A percentile compares a stretch with the other conserved stretches of the same genome.
Evolutionary conservation across 495 filamentous ascomycete species (phyloP).

Genomic region (Gamarada debralockiae): DNA sequence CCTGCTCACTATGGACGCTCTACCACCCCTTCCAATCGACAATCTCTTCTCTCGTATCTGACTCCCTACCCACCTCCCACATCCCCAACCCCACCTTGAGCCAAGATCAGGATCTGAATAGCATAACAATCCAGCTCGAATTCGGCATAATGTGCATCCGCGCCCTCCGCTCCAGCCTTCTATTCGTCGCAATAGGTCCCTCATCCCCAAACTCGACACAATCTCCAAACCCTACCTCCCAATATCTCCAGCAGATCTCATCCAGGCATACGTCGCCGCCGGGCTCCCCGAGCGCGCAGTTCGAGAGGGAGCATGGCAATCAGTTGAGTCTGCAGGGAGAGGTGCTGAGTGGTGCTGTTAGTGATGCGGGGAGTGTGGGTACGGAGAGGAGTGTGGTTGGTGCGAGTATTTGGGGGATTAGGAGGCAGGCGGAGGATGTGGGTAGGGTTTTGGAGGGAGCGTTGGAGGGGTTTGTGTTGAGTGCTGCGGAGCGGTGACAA

Average conservation of each 20-base stretch:
- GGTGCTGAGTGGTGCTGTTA: conserved; percentile 11
- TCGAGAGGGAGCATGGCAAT: neutral
- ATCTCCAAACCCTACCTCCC: neutral
- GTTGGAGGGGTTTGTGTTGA: conserved; percentile 22
- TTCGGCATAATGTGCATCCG: conserved; percentile 44
- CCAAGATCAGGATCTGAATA: conserved; percentile 18
- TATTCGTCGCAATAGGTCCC: conserved; percentile 52
- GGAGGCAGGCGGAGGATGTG: conserved; percentile 24
- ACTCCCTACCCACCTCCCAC: neutral
- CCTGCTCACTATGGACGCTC: conserved; percentile 23
- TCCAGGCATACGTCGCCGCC: conserved; percentile 10
- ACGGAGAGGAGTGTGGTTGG: conserved; percentile 3
- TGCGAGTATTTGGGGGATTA: conserved; percentile 16
- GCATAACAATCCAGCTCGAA: conserved; percentile 44
- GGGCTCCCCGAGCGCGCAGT: conserved; percentile 10
- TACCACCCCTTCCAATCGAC: conserved; percentile 18
- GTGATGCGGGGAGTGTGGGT: conserved; percentile 20
- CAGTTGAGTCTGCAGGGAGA: neutral
- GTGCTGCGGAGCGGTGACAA: conserved; percentile 3
- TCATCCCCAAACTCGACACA: neutral
- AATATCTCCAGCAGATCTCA: neutral
- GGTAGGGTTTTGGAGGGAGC: conserved; percentile 19
- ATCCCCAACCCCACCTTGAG: neutral
- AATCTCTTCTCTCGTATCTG: conserved; percentile 2
- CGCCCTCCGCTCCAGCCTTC: conserved; percentile 41